Base-by-base conservation (phyloP, 2,329 filamentous ascomycete genomes). In the Talaromyces sp. region DNA sequence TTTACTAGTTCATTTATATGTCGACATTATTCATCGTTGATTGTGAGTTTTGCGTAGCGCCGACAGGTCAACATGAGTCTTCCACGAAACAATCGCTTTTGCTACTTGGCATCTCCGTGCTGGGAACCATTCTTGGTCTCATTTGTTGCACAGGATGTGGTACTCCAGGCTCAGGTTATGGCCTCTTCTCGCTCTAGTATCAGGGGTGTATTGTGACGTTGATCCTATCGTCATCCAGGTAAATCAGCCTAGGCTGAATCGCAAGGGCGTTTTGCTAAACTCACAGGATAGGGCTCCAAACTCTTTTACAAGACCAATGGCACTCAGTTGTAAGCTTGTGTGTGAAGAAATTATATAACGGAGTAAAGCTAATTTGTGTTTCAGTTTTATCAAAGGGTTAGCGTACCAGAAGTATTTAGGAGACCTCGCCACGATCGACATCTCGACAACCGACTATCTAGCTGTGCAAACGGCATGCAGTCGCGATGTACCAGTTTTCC, bases 271-370 rank as follows among this genome's bases (percentile, higher is more conserved):
- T 14, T 34, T 34, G 33, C 33, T 34, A 34, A 34, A 23, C 3
- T 34, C 33, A 34, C 33, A 34, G 9, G 64, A 61, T 72, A 88
- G 85, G 88, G 90, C 66, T 85, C 84, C 72, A 91, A 94, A 78
- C 93, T 96, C 84, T 96, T 94, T 83, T 92, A 89, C 82, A 83
- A 90, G 75, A 89, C 87, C 74, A 89, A 88, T 76, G 86, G 87
- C 71, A 88, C 86, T 30, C 84, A 90, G 79, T 90, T 89, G 82
- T 86, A 78, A 72, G 81, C 56, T 92, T 91, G 76, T 67, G 36
- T 50, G 16, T 67, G 72, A 68, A 50, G 33, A 60, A 54, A 28
- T 18, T 51, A 28, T 5, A 7, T 16, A 23, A 23, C 2, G 2
- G 23, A 23, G 23, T 23, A 18, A 53, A 3, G n/a, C 59, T 68